These are phyloP conservation scores for Castanea sativa DNA, from an alignment of 306 rosid genomes.

Conservation along the genomic window DNA sequence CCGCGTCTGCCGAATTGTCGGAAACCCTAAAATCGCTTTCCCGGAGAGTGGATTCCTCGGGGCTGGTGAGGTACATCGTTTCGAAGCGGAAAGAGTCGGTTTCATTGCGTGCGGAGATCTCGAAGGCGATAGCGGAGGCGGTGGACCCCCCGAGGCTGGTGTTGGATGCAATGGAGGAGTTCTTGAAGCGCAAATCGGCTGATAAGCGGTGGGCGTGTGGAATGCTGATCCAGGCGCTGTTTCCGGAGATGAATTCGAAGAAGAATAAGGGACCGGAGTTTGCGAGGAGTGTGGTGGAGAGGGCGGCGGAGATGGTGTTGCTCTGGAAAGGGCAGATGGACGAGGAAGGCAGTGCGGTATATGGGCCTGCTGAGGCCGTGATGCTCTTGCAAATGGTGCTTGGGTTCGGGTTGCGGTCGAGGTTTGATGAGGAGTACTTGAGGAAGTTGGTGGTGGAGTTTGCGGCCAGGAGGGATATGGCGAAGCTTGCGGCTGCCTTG, in stretches of 20 bases:
- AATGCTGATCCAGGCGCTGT: constrained; percentile 62
- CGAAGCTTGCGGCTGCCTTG: constrained; percentile 59
- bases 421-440: constrained; percentile 48
- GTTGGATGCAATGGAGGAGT: constrained; percentile 58
- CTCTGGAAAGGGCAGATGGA: constrained; percentile 65
- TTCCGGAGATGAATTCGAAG: constrained; percentile 26
- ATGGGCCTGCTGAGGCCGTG: constrained; percentile 74
- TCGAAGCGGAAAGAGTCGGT: constrained; percentile 73
- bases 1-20: constrained; percentile 30
- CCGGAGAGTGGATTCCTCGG: constrained; percentile 60
- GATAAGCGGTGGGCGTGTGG: constrained; percentile 90
- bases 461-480: constrained; percentile 78
- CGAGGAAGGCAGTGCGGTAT: constrained; percentile 21
- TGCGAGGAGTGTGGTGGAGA: constrained; percentile 45
- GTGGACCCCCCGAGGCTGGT: constrained; percentile 69
- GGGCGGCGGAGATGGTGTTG: constrained; percentile 46
- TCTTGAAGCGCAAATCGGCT: constrained; percentile 43
- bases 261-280: constrained; percentile 27
- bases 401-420: constrained; percentile 45
- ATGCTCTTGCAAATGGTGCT: constrained; percentile 79
- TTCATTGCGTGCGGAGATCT: constrained; percentile 56
- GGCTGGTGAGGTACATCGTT: constrained; percentile 49
- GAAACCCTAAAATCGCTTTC: constrained; percentile 50
- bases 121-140: constrained; percentile 54
- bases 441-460: constrained; percentile 56